phyloP scores from a whole-genome alignment of 331 rosid genomes.

The Arachis monticola region DNA sequence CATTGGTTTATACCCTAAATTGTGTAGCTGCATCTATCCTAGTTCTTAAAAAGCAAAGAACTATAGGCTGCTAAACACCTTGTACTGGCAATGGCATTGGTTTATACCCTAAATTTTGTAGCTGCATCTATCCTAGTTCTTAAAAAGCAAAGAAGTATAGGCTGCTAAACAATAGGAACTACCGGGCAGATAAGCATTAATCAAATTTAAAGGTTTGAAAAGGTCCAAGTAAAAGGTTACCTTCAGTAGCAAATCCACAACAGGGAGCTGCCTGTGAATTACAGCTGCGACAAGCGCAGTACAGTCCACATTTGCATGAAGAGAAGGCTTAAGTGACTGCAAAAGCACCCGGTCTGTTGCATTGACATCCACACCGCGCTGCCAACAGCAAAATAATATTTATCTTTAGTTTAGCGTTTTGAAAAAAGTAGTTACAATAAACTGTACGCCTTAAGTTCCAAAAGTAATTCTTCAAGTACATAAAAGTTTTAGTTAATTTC shows the following conservation, averaged over 20 bases:
- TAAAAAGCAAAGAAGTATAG: constrained; percentile 22
- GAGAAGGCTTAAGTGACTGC: constrained; percentile 85
- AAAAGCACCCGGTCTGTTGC: constrained; percentile 72
- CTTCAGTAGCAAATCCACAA: constrained; percentile 75
- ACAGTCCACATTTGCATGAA: constrained; percentile 87
- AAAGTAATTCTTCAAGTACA: background rate
- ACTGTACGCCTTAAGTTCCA: background rate
- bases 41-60: too few relatives aligned
- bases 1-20: too few relatives aligned
- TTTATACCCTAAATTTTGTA: too few relatives aligned
- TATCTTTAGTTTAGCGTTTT: constrained; percentile 28
- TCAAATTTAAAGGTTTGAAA: constrained; percentile 23
- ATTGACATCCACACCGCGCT: constrained; percentile 81
- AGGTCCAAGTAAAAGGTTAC: constrained; percentile 48
- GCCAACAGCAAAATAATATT: constrained; percentile 46
- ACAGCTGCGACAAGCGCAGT: constrained; percentile 88
- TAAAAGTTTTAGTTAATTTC: constrained; percentile 12
- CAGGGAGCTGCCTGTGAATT: constrained; percentile 79
- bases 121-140: too few relatives aligned
- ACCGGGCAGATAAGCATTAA: constrained; percentile 12
- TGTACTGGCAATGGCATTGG: too few relatives aligned
- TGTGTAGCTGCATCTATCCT: too few relatives aligned
- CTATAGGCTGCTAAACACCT: too few relatives aligned
- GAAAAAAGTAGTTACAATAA: constrained; percentile 25
- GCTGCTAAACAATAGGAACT: constrained; percentile 21